A percentile compares a stretch with the other conserved stretches of the same genome.
phyloP scores from a whole-genome alignment of 257 asterid genomes.

The Jaltomata sinuosa region DNA sequence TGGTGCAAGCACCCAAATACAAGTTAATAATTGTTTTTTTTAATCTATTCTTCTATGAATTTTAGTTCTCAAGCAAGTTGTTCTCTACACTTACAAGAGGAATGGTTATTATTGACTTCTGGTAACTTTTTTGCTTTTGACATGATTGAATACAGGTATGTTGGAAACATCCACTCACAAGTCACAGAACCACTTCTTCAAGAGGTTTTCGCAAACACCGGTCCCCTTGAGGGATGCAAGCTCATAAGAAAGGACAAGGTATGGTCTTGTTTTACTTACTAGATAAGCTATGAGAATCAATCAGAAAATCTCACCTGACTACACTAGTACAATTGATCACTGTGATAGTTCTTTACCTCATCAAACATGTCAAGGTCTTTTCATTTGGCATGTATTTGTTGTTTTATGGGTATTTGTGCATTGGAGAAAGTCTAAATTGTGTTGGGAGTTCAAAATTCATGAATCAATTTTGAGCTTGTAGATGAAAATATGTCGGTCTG shows the following conservation, averaged over 20 bases:
- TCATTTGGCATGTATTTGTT: background rate
- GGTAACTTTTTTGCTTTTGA: background rate
- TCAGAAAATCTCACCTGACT: background rate
- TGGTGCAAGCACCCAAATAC: background rate
- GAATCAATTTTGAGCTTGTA: background rate
- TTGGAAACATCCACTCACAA: constrained; percentile 79
- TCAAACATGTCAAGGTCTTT: background rate
- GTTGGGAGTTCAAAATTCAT: background rate
- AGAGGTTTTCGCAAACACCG: constrained; percentile 67
- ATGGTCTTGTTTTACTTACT: background rate
- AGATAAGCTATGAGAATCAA: background rate
- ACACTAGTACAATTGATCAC: background rate
- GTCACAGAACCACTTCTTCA: constrained; percentile 87
- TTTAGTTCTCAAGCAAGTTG: background rate
- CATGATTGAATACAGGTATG: constrained; percentile 43
- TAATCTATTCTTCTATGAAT: background rate
- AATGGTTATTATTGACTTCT: background rate
- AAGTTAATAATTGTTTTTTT: background rate
- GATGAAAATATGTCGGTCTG: background rate
- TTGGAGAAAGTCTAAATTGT: background rate
- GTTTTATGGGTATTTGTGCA: background rate
- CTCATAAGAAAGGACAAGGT: constrained; percentile 84
- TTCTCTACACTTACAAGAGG: background rate
- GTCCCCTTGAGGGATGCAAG: constrained; percentile 88
- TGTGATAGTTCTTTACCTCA: background rate